phyloP scores from a whole-genome alignment of 306 rosid species.

The peach (Prunus persica) region DNA sequence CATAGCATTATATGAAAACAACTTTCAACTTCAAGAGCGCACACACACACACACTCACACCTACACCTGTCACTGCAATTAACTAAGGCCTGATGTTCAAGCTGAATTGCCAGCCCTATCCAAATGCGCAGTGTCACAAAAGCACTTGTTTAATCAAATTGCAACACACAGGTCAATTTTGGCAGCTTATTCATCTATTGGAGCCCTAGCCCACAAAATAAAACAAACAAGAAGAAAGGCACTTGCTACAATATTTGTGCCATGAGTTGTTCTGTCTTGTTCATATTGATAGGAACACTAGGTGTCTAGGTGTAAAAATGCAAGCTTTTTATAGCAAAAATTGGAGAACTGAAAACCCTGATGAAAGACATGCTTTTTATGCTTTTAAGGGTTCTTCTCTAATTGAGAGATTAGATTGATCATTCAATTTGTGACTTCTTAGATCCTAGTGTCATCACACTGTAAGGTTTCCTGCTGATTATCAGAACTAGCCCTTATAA shows the following conservation, averaged over 20 bases:
- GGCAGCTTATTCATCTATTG: conserved; percentile 12
- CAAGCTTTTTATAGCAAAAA: not conserved
- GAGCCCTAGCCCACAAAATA: not conserved
- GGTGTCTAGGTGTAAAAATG: no score
- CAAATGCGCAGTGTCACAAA: conserved; percentile 11
- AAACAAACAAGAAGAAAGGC: not conserved
- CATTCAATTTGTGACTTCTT: not conserved
- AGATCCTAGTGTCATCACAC: no score
- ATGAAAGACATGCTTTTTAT: no score
- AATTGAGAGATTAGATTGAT: not conserved
- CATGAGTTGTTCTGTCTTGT: not conserved
- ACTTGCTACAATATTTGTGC: no score
- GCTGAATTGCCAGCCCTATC: not conserved
- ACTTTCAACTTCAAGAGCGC: not conserved
- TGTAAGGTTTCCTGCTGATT: no score
- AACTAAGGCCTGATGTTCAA: not conserved
- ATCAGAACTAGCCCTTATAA: no score
- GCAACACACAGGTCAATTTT: conserved; percentile 9
- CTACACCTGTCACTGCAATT: not conserved
- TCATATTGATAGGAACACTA: not conserved
- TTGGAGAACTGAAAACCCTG: no score
- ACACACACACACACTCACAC: no score
- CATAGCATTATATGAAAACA: conserved; percentile 8
- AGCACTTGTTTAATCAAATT: not conserved
- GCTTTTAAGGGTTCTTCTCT: not conserved